phyloP scores from a whole-genome alignment of 257 asterid genomes.

The Scutellaria minor region DNA sequence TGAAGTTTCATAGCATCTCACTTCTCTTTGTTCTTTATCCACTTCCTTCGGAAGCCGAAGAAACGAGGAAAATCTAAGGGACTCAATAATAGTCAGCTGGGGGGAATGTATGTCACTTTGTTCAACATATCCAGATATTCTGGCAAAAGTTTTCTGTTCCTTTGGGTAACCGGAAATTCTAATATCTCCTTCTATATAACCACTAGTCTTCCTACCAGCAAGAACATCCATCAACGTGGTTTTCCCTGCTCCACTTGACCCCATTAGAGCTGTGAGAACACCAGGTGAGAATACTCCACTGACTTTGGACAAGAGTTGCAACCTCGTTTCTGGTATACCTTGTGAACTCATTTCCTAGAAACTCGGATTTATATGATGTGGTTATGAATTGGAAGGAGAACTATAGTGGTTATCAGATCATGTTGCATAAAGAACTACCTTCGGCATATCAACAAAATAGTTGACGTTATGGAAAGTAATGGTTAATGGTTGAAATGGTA shows the following conservation, averaged over 20 bases:
- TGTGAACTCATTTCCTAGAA: slow-evolving; percentile 77
- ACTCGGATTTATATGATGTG: neutral
- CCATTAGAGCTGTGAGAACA: slow-evolving; percentile 88
- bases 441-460: slow-evolving; percentile 91
- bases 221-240: slow-evolving; percentile 96
- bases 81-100: slow-evolving; percentile 82
- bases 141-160: slow-evolving; percentile 77
- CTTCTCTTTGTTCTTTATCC: slow-evolving; percentile 63
- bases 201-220: slow-evolving; percentile 91
- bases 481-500: slow-evolving; percentile 84
- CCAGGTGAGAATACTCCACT: slow-evolving; percentile 91
- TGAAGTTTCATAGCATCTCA: slow-evolving; percentile 37
- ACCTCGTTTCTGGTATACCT: slow-evolving; percentile 69
- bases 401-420: slow-evolving; percentile 17
- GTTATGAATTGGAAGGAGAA: slow-evolving; percentile 16
- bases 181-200: slow-evolving; percentile 85
- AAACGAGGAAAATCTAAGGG: slow-evolving; percentile 78
- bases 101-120: slow-evolving; percentile 96
- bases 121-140: slow-evolving; percentile 93
- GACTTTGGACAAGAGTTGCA: slow-evolving; percentile 78
- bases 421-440: slow-evolving; percentile 50
- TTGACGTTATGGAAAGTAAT: slow-evolving; percentile 84
- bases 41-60: slow-evolving; percentile 88
- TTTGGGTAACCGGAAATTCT: slow-evolving; percentile 81
- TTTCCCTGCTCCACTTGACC: slow-evolving; percentile 95